Evolutionary conservation across 2,329 filamentous ascomycete species (phyloP).

Genomic region (Microthyrium microscopicum): DNA sequence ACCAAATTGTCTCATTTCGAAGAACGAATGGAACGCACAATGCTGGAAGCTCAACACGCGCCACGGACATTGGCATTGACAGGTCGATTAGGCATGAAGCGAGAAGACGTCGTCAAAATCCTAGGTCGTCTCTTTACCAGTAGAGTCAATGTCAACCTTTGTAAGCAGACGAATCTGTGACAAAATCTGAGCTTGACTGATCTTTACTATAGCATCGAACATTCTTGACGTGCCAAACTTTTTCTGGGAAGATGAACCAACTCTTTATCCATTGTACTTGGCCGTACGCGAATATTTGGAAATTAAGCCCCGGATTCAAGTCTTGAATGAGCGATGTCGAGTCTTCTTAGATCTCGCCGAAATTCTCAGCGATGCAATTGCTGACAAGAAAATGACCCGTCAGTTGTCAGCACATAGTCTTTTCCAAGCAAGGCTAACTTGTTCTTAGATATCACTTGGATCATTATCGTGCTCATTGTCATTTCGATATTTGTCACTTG

Average conservation of each 20-base stretch:
- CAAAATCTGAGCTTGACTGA: constrained; percentile 2
- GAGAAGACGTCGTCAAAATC: constrained; percentile 83
- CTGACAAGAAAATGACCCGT: constrained; percentile 84
- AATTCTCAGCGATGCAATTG: constrained; percentile 81
- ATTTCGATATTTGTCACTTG: constrained; percentile 84
- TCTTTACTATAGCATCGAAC: constrained; percentile 78
- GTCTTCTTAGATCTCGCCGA: constrained; percentile 95
- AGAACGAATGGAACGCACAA: constrained; percentile 86
- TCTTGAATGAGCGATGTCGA: constrained; percentile 89
- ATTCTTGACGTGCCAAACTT: constrained; percentile 93
- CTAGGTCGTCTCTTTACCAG: constrained; percentile 83
- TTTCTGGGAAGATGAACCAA: constrained; percentile 97
- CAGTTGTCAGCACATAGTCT: constrained; percentile 13
- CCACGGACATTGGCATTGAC: constrained; percentile 79
- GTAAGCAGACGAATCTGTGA: constrained; percentile 40
- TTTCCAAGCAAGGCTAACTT: background rate
- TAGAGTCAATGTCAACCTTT: constrained; percentile 91
- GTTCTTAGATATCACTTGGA: constrained; percentile 69
- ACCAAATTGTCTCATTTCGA: constrained; percentile 95
- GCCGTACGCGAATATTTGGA: constrained; percentile 95
- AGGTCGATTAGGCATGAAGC: constrained; percentile 76
- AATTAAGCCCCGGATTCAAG: constrained; percentile 88
- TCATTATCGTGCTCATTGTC: constrained; percentile 86
- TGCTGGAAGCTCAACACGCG: constrained; percentile 83
- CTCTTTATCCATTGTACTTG: constrained; percentile 80